Evolutionary conservation across 2,329 filamentous ascomycete species (phyloP), one percentile per base, ranked within the genome.

Genomic region (Endoconidiophora laricicola): DNA sequence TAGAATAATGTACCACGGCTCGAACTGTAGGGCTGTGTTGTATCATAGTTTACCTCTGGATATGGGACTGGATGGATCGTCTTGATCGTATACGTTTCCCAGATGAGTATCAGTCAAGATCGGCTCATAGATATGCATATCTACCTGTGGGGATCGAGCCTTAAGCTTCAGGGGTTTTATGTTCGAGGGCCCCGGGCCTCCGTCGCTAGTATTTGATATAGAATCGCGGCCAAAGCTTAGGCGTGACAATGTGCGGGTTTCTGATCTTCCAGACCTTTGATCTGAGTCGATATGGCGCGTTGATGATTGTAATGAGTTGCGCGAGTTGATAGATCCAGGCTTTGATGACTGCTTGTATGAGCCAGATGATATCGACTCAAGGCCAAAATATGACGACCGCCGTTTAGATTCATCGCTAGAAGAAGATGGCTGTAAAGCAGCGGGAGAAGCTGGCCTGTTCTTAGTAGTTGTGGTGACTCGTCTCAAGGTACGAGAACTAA

Each of bases 401-500:
- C 40, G 40, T n/a, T n/a, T 23, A 18, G 23, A 24, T 18, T 14
- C 6, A 18, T 51, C 55, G 26, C 44, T 41, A 6, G 50, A 38
- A 14, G 41, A 37, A n/a, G 46, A 36, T n/a, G 43, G 41, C 22
- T 50, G 46, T 20, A 45, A 14, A 20, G 39, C 53, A 12, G 29
- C 29, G 44, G 52, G 49, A 4, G 56, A 54, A 9, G 52, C 47
- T 16, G 57, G 52, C 2, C 50, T 52, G 16, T 52, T 54, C 2
- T 54, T 54, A 9, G 24, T 58, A 16, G 54, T 53, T 3, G 57
- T 47, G 4, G 54, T 55, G 18, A 58, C 56, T 47, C 62, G 65
- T 56, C 61, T 66, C 49, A 62, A 61, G 43, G 61, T 61, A 46
- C 67, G 66, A 23, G 62, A 60, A 36, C 66, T 61, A 46, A 76